Conservation (phyloP, 2,329 filamentous ascomycete genomes). For the Arachnomyces sp. region DNA sequence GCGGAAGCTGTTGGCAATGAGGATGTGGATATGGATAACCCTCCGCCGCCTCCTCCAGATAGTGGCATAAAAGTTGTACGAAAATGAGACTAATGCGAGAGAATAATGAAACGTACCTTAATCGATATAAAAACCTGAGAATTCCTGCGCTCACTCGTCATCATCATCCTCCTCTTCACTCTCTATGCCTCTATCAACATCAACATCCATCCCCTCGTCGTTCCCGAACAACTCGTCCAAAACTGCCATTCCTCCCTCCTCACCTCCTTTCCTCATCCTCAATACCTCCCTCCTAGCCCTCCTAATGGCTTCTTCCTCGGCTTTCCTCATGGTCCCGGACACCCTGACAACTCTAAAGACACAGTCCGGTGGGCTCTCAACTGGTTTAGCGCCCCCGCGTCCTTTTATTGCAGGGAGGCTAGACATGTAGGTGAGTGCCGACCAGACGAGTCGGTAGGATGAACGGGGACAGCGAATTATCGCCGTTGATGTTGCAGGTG, state of each 20-base stretch:
- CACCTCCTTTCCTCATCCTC: conserved; percentile 50
- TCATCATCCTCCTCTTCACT: conserved; percentile 42
- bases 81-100: conserved; percentile 42
- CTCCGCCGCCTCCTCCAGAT: conserved; percentile 42
- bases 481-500: conserved; percentile 83
- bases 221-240: conserved; percentile 21
- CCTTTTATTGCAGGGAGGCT: conserved; percentile 53
- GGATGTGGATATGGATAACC: conserved; percentile 23
- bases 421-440: conserved; percentile 73
- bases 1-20: conserved; percentile 20
- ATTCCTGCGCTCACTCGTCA: conserved; percentile 27
- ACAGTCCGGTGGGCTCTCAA: conserved; percentile 43
- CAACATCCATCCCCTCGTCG: conserved; percentile 23
- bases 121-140: background rate
- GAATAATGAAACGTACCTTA: conserved; percentile 1
- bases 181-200: conserved; percentile 37
- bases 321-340: conserved; percentile 86
- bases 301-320: conserved; percentile 79
- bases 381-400: conserved; percentile 12
- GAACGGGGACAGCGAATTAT: conserved; percentile 77
- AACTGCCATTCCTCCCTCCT: conserved; percentile 36
- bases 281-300: conserved; percentile 65
- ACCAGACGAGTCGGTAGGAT: conserved; percentile 83
- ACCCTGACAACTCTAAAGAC: conserved; percentile 79
- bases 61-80: conserved; percentile 65